Evolutionary conservation across 106 monocot species (phyloP).

Genomic region (Dioscorea dumetorum): DNA sequence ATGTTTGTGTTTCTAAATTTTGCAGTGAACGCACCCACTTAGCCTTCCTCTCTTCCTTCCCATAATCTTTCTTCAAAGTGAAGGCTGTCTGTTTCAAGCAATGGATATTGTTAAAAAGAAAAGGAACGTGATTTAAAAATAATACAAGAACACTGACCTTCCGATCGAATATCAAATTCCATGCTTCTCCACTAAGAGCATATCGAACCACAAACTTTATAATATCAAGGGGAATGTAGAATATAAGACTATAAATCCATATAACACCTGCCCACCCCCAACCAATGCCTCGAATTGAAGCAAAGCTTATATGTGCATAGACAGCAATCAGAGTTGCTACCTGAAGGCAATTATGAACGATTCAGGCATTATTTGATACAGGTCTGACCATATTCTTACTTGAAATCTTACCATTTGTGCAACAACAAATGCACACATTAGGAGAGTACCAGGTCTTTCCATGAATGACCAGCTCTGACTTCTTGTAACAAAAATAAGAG

Average conservation of each 20-base stretch:
- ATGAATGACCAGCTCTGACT: slow-evolving; percentile 54
- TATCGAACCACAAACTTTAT: slow-evolving; percentile 51
- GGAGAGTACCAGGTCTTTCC: slow-evolving; percentile 57
- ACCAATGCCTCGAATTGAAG: slow-evolving; percentile 50
- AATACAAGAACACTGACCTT: slow-evolving; percentile 28
- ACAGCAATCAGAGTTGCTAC: slow-evolving; percentile 72
- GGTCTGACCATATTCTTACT: no score
- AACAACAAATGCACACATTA: slow-evolving; percentile 56
- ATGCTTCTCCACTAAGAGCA: slow-evolving; percentile 48
- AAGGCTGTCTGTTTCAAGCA: no score
- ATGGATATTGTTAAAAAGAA: no score
- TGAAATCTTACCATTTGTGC: slow-evolving; percentile 56
- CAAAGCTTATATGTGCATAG: slow-evolving; percentile 53
- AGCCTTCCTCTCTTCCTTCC: slow-evolving; percentile 58
- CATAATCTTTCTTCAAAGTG: slow-evolving; percentile 32
- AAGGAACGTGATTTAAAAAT: not conserved
- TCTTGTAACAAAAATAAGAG: slow-evolving; percentile 74
- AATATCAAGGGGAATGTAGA: slow-evolving; percentile 56
- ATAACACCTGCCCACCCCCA: slow-evolving; percentile 79
- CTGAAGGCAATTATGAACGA: slow-evolving; percentile 14
- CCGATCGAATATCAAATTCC: slow-evolving; percentile 59
- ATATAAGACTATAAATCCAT: slow-evolving; percentile 60
- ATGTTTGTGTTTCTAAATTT: slow-evolving; percentile 17
- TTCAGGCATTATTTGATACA: no score
- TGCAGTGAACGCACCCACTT: slow-evolving; percentile 48